Evolutionary conservation across 73 alveolate species (phyloP).

Genomic region (Paramecium primaurelia): DNA sequence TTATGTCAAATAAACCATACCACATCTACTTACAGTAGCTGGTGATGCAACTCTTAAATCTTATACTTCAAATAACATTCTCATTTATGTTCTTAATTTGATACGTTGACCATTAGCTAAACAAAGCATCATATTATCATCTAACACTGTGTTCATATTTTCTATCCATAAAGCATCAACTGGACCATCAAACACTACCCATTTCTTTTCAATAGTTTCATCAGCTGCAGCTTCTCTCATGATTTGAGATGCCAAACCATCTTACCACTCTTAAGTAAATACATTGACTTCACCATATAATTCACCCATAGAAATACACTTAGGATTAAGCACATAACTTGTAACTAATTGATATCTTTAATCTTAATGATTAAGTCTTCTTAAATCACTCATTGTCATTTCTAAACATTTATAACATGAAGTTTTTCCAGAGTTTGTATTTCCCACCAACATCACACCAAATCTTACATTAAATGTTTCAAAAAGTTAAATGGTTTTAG

Average conservation of each 20-base stretch:
- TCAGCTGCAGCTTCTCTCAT: constrained; percentile 96
- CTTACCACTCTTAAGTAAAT: constrained; percentile 94
- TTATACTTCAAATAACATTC: constrained; percentile 98
- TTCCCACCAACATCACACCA: constrained; percentile 99
- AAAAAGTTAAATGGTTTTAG: constrained; percentile 92
- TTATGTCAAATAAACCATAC: constrained; percentile 99
- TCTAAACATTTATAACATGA: constrained; percentile 92
- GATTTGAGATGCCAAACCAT: constrained; percentile 96
- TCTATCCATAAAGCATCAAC: constrained; percentile 99
- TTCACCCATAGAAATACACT: constrained; percentile 98
- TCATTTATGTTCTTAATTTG: constrained; percentile 93
- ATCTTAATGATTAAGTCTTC: constrained; percentile 79
- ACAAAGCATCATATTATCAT: constrained; percentile 99
- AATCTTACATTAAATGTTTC: constrained; percentile 98
- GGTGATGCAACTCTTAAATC: constrained; percentile 99
- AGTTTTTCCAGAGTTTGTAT: constrained; percentile 97
- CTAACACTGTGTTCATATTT: constrained; percentile 99
- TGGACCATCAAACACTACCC: constrained; percentile 99
- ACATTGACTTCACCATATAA: constrained; percentile 98
- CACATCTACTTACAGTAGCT: constrained; percentile 99
- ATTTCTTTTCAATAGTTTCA: constrained; percentile 85
- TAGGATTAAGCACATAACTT: constrained; percentile 93
- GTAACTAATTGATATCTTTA: constrained; percentile 88
- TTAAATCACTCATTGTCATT: constrained; percentile 77
- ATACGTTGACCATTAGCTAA: constrained; percentile 99